phyloP scores from a whole-genome alignment of 345 rosid species.

The Raphanus raphanistrum region DNA sequence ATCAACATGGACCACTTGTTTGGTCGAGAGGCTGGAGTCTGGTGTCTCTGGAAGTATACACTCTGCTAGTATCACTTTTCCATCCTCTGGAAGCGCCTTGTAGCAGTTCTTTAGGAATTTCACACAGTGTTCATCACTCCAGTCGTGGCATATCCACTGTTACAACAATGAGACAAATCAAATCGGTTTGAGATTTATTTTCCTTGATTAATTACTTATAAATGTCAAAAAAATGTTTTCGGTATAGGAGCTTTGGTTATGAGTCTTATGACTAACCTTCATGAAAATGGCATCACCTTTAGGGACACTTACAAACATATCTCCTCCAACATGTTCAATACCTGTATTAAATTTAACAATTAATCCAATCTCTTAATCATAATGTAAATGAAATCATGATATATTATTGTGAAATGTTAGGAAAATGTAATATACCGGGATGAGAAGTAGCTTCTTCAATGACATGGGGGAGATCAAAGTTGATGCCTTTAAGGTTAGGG shows the following conservation, averaged over 20 bases:
- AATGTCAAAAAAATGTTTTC: neutral
- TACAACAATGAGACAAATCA: conserved; percentile 1
- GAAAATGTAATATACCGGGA: conserved; percentile 51
- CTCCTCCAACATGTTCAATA: conserved; percentile 83
- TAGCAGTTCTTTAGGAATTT: conserved; percentile 78
- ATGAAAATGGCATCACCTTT: conserved; percentile 88
- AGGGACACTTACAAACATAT: conserved; percentile 83
- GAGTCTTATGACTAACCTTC: conserved; percentile 58
- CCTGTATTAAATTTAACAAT: conserved; percentile 40
- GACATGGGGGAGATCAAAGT: conserved; percentile 83
- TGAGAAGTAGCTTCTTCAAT: conserved; percentile 64
- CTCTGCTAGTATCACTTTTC: conserved; percentile 79
- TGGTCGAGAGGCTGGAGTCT: conserved; percentile 66
- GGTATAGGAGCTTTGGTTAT: neutral
- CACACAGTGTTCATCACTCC: conserved; percentile 79
- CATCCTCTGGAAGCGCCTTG: conserved; percentile 64
- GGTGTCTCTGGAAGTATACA: conserved; percentile 78
- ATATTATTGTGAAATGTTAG: neutral
- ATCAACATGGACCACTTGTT: conserved; percentile 68
- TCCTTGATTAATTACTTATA: neutral
- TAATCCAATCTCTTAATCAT: neutral
- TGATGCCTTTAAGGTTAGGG: conserved; percentile 77
- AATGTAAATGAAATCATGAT: neutral
- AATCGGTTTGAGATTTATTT: neutral
- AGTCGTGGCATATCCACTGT: conserved; percentile 95